Evolutionary conservation across 2,329 filamentous ascomycete genomes (phyloP).

Genomic region (Chalaropsis ovoidea): DNA sequence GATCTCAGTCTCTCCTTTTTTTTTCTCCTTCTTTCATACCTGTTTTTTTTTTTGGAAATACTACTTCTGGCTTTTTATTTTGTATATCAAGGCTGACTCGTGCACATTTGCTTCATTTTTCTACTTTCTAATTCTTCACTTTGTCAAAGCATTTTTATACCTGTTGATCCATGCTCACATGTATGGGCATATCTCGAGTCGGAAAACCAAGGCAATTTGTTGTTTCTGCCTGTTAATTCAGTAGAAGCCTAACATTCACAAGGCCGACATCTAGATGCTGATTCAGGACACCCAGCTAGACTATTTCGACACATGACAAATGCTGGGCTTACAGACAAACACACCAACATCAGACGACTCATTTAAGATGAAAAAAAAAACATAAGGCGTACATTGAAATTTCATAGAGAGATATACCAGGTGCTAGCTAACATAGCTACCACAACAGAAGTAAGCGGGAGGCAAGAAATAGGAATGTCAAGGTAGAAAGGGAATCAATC

Average conservation of each 20-base stretch:
- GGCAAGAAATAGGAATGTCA: not conserved
- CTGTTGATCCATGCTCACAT: no score
- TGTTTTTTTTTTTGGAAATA: not conserved
- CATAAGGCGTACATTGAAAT: not conserved
- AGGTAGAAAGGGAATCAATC: conserved; percentile 11
- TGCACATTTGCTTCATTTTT: no score
- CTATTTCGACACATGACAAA: no score
- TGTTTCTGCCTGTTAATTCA: no score
- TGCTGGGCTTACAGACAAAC: not conserved
- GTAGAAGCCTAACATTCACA: no score
- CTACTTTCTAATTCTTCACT: no score
- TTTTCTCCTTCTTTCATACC: not conserved
- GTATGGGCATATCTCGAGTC: no score
- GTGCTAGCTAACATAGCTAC: not conserved
- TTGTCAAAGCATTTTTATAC: no score
- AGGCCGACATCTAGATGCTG: no score
- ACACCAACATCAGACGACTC: not conserved
- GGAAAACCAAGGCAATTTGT: no score
- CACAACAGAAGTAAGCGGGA: conserved; percentile 4
- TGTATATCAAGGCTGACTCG: not conserved
- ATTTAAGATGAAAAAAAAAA: not conserved
- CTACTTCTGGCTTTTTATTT: not conserved
- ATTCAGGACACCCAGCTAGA: no score
- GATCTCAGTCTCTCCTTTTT: not conserved
- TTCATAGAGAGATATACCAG: not conserved